Percentiles rank a stretch among this genome's conserved stretches.
phyloP scores from a whole-genome alignment of 257 asterid species.

The Echites panduratus region DNA sequence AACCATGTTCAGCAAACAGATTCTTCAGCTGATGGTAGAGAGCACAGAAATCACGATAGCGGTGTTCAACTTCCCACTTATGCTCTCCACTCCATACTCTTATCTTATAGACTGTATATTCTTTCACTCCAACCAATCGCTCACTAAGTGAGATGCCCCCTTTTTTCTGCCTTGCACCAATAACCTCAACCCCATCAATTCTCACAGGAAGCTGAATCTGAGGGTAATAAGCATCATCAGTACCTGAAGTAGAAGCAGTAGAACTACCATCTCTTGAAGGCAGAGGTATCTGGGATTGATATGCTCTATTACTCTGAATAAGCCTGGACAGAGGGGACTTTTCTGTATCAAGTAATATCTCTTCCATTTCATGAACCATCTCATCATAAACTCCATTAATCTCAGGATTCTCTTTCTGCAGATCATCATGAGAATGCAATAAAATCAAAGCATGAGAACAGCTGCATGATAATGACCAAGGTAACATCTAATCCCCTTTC shows the following conservation, averaged over 20 bases:
- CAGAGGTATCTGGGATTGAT: conserved; percentile 40
- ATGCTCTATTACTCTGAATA: conserved; percentile 31
- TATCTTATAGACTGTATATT: conserved; percentile 67
- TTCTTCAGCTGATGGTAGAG: conserved; percentile 61
- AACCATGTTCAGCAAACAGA: conserved; percentile 53
- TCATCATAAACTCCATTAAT: conserved; percentile 60
- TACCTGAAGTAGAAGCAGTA: conserved; percentile 87
- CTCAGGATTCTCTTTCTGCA: conserved; percentile 55
- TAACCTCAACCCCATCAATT: conserved; percentile 66
- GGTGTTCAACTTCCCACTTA: conserved; percentile 76
- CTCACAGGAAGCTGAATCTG: conserved; percentile 43
- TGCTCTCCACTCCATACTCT: conserved; percentile 61
- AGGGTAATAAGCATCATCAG: conserved; percentile 40
- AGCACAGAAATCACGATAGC: conserved; percentile 83
- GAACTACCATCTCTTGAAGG: conserved; percentile 87
- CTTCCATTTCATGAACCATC: conserved; percentile 91
- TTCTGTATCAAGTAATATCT: conserved; percentile 70
- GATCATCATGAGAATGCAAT: conserved; percentile 4
- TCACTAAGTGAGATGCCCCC: conserved; percentile 89
- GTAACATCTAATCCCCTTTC: neutral
- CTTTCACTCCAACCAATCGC: conserved; percentile 78
- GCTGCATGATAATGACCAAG: neutral
- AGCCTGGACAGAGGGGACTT: conserved; percentile 48
- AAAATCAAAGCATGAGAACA: neutral
- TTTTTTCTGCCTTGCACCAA: conserved; percentile 68